Evolutionary conservation across 352 stramenopile genomes (phyloP), one percentile per base, ranked within the genome.

Genomic region (Synura sp.): DNA sequence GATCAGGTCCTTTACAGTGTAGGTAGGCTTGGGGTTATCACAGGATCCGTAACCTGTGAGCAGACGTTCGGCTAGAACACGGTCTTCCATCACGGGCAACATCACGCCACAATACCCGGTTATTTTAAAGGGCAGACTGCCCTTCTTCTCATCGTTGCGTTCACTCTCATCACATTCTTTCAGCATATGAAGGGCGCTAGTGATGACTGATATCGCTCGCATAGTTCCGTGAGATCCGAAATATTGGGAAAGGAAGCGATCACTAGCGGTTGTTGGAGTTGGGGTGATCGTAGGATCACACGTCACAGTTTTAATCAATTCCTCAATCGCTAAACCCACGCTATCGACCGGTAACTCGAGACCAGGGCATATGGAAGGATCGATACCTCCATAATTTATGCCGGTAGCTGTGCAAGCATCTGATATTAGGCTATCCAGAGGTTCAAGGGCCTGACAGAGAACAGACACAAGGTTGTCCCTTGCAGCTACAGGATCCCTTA

Each of bases 11-110:
- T n/a, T n/a, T n/a, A n/a, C n/a, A n/a, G n/a, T n/a, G n/a, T n/a
- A n/a, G n/a, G n/a, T n/a, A n/a, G n/a, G n/a, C n/a, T n/a, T n/a
- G n/a, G n/a, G n/a, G n/a, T n/a, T n/a, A n/a, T n/a, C n/a, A n/a
- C n/a, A n/a, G n/a, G n/a, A n/a, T n/a, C n/a, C n/a, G n/a, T n/a
- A n/a, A n/a, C n/a, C n/a, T n/a, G n/a, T n/a, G n/a, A n/a, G n/a
- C n/a, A n/a, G n/a, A n/a, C n/a, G n/a, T 15, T 33, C 67, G 3
- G 67, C 33, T n/a, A 76, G n/a, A 19, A 59, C 27, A 5, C 55
- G 12, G 27, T 76, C 67, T 27, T 76, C 67, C 67, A 76, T 76
- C 0, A 76, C 67, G 12, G 67, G 67, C 1, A 76, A 27, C 35
- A 76, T 59, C 4, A 76, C 14, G 19, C 67, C 67, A 42, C 41